Evolutionary conservation across 345 rosid species (phyloP), one percentile per base, ranked within the genome.

Genomic region (Arabidopsis suecica): DNA sequence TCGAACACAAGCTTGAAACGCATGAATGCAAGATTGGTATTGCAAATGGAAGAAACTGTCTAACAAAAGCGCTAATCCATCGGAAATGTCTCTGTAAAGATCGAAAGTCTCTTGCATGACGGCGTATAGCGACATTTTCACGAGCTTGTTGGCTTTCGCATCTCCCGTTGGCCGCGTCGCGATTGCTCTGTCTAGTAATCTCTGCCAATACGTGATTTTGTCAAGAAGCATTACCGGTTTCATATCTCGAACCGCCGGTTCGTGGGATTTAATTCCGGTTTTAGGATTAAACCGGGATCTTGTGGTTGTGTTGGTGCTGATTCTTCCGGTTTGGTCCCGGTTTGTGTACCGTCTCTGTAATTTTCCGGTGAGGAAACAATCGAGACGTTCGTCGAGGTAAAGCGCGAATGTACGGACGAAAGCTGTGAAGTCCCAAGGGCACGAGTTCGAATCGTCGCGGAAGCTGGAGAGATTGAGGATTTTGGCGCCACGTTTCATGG

Each of bases 371-470:
- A 93, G 67, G 71, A 87, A 83, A 41, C 96, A 91, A 44, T 89
- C 97, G 44, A 93, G 72, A 0, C 93, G 83, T 18, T 91, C 97
- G 18, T 88, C 92, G 16, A 91, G 89, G 59, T 88, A 93, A 0
- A 89, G 72, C 8, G 93, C 90, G 69, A 86, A 86, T 0, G 84
- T 83, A 30, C 96, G 82, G 7, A 89, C 88, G 28, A 81, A 89
- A 2, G 90, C 88, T 0, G 93, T 84, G 77, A 73, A 88, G 65
- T 93, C 97, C 95, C 91, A 90, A 0, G 96, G 96, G 61, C 86
- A 86, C 1, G 90, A 85, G 41, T 82, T 82, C 0, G 96, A 89
- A 12, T 84, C 89, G 54, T 90, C 99, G 6, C 88, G 76, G 56
- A 95, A 90, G 20, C 72, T 79, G 0, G 93, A 81, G 30, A 92